Base-by-base conservation (phyloP, 2,329 filamentous ascomycete genomes). In the Paracoccidioides brasiliensis region DNA sequence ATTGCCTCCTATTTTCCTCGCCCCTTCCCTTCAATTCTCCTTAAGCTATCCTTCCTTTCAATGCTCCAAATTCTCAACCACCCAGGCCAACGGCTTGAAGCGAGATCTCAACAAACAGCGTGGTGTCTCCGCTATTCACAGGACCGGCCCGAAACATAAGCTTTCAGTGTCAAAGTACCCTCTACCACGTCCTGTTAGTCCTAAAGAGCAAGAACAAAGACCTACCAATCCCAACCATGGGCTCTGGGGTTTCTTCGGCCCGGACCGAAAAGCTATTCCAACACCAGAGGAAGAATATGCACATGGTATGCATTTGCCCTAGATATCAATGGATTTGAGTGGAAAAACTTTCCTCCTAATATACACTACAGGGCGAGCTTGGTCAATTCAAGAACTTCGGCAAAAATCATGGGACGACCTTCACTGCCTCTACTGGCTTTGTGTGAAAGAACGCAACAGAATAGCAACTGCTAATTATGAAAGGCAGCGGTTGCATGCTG, bases 361-460 rank as follows among this genome's bases (percentile, higher is more conserved):
- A 38, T 35, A 12, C 12, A 40, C 14, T n/a, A 5, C 59, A 83
- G 80, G 93, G 14, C 81, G 93, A 54, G 76, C 82, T 33, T 98
- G 93, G 93, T 83, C 80, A 9, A 83, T 87, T 6, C 81, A 88
- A 72, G 93, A 98, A 75, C 77, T 98, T 65, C 81, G 90, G 60
- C 78, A 80, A 60, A 96, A 96, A 74, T 89, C 85, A 60, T 98
- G 90, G 88, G 88, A 95, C 59, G 90, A 97, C 70, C 74, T 98
- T 64, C 90, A 97, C 71, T 77, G 78, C 59, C 78, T 98, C 66
- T 98, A 91, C 90, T 98, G 90, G 89, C 81, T 90, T 55, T 97
- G 93, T 69, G 80, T 86, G 58, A 90, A 88, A 74, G 93, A 98
- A 75, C 79, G 87, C 64, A 98, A 98, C 73, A 81, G 88, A 62